These are phyloP conservation scores for Ogataea paraovalis DNA, from an alignment of 805 yeast species.

Conservation along the genomic window DNA sequence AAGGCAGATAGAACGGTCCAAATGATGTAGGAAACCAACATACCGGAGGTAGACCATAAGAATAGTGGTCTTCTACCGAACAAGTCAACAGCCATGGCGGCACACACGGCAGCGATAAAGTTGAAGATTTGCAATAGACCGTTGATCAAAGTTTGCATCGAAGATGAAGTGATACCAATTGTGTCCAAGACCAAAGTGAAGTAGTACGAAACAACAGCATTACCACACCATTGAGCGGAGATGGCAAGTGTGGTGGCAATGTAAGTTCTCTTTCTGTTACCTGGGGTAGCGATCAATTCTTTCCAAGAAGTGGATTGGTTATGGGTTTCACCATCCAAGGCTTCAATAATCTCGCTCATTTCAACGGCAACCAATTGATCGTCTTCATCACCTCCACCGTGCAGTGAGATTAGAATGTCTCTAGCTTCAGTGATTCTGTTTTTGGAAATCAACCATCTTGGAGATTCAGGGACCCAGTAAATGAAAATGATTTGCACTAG, in stretches of 20 bases:
- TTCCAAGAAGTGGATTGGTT: constrained; percentile 27
- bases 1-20: constrained; percentile 46
- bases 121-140: constrained; percentile 46
- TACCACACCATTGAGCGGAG: constrained; percentile 41
- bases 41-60: constrained; percentile 31
- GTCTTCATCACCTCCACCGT: constrained; percentile 28
- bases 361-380: constrained; percentile 34
- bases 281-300: constrained; percentile 33
- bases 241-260: constrained; percentile 26
- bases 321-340: constrained; percentile 32
- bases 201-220: constrained; percentile 44
- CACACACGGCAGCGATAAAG: constrained; percentile 30
- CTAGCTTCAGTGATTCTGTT: constrained; percentile 35
- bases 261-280: constrained; percentile 35
- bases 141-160: constrained; percentile 44
- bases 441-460: constrained; percentile 37
- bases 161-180: constrained; percentile 46
- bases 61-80: constrained; percentile 36
- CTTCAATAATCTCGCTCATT: constrained; percentile 32
- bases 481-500: constrained; percentile 34
- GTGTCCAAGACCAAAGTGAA: constrained; percentile 42
- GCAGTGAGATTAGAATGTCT: constrained; percentile 5
- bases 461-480: constrained; percentile 41
- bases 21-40: constrained; percentile 36
- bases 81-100: constrained; percentile 26